Evolutionary conservation across 306 rosid species (phyloP).

Genomic region (Glycine soja): DNA sequence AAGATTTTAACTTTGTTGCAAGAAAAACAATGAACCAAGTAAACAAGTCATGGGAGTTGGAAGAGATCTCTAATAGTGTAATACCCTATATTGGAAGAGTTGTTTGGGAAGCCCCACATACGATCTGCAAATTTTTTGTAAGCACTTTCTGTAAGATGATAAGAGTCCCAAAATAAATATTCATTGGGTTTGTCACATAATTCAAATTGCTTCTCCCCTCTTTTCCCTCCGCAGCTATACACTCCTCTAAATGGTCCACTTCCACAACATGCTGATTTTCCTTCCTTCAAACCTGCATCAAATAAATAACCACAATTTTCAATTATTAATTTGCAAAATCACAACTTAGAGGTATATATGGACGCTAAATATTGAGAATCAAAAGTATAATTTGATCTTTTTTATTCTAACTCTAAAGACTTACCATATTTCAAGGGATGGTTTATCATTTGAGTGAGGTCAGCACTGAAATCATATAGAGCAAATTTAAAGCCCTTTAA

Average conservation of each 20-base stretch:
- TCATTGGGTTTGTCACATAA: constrained; percentile 65
- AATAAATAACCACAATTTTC: neutral
- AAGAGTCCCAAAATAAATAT: constrained; percentile 81
- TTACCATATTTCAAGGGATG: constrained; percentile 75
- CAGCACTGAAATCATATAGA: constrained; percentile 61
- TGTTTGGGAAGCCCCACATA: constrained; percentile 60
- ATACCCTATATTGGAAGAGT: constrained; percentile 41
- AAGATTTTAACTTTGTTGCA: too few species aligned
- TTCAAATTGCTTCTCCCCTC: constrained; percentile 63
- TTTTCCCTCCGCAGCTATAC: constrained; percentile 84
- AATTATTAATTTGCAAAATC: neutral
- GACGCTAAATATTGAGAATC: too few species aligned
- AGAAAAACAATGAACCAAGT: too few species aligned
- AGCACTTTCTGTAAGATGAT: constrained; percentile 76
- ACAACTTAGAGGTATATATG: neutral
- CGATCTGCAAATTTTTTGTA: constrained; percentile 67
- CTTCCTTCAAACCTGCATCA: constrained; percentile 75
- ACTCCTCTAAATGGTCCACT: constrained; percentile 70
- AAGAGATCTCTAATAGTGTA: constrained; percentile 65
- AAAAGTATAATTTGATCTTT: too few species aligned
- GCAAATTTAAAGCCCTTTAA: constrained; percentile 76
- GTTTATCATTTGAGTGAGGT: constrained; percentile 55
- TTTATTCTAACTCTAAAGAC: neutral
- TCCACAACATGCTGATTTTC: constrained; percentile 85
- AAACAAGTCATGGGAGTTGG: constrained; percentile 38